Base-by-base conservation (phyloP, 116 monocot species). In the Papilionanthe hybrid region DNA sequence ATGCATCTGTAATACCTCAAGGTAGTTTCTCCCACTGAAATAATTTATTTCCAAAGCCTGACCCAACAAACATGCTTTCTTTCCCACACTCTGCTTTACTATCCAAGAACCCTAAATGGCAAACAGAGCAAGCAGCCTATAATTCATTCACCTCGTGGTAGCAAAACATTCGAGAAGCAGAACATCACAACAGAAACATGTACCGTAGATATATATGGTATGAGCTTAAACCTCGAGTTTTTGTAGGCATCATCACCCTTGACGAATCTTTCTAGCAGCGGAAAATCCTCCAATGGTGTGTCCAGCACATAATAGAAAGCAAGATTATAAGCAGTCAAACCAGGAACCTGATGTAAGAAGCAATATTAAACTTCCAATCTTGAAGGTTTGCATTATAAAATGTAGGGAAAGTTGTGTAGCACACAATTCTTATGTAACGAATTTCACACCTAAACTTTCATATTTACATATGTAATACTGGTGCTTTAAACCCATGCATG, bases 61-160 rank as follows among this genome's bases (percentile, higher is more conserved):
- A 66, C 92, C 92, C 53, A 89, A 81, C 82, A 92, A 85, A 79
- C 92, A 87, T 53, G 92, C 92, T 77, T 92, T 92, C 75, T 87
- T 89, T 9, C 92, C 92, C 17, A 92, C 92, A 79, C 92, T 92
- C 77, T 92, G 92, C 81, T 92, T 92, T 58, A 92, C 92, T 75
- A 92, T 87, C 92, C 92, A 92, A 69, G 92, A 89, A 43, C 92
- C 92, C 92, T 92, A 82, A 45, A 79, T 66, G 12, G 25, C 45
- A n/a, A 57, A 20, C 73, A 78, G n/a, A 75, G 50, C 25, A 55
- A 32, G 69, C 10, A 77, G 1, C 42, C 5, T 25, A 60, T 10
- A 75, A 75, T 50, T 27, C 43, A 73, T 69, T 69, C 32, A 15
- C 15, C 42, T 43, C 20, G 44, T 19, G 27, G 17, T 23, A 49